Percentiles rank a stretch among this genome's conserved stretches.
Evolutionary conservation across 2,329 filamentous ascomycete genomes (phyloP).

Genomic region (Phyllosticta ampelicida): DNA sequence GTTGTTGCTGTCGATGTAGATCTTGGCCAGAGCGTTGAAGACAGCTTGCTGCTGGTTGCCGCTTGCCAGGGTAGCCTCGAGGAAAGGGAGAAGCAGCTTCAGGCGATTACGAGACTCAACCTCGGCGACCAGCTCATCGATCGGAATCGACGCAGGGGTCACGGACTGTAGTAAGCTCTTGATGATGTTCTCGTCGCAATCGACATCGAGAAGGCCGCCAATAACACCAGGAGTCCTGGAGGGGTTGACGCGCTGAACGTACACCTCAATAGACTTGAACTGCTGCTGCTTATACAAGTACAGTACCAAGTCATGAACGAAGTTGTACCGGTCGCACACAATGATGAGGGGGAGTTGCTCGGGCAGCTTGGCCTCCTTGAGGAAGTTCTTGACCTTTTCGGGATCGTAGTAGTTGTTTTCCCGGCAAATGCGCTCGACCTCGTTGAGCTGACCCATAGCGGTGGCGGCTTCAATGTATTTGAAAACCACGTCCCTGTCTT

Average conservation of each 20-base stretch:
- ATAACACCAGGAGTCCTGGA: constrained; percentile 83
- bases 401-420: constrained; percentile 82
- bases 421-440: constrained; percentile 94
- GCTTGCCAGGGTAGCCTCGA: constrained; percentile 77
- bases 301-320: constrained; percentile 90
- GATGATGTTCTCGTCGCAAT: constrained; percentile 94
- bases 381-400: constrained; percentile 97
- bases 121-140: constrained; percentile 85
- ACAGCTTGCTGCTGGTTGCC: constrained; percentile 96
- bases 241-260: constrained; percentile 95
- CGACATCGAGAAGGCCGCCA: constrained; percentile 86
- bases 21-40: constrained; percentile 95
- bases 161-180: constrained; percentile 82
- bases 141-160: constrained; percentile 73
- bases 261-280: constrained; percentile 97
- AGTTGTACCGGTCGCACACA: constrained; percentile 98
- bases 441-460: constrained; percentile 82
- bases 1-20: constrained; percentile 98
- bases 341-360: constrained; percentile 96
- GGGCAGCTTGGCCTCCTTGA: constrained; percentile 86
- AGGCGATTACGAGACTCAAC: constrained; percentile 94
- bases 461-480: constrained; percentile 99
- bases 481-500: constrained; percentile 93
- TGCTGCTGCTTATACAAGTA: constrained; percentile 99
- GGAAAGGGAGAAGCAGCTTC: constrained; percentile 90